Evolutionary conservation across 371 early-diverging fungal species (phyloP).

Genomic region (Umbelopsis sp.): DNA sequence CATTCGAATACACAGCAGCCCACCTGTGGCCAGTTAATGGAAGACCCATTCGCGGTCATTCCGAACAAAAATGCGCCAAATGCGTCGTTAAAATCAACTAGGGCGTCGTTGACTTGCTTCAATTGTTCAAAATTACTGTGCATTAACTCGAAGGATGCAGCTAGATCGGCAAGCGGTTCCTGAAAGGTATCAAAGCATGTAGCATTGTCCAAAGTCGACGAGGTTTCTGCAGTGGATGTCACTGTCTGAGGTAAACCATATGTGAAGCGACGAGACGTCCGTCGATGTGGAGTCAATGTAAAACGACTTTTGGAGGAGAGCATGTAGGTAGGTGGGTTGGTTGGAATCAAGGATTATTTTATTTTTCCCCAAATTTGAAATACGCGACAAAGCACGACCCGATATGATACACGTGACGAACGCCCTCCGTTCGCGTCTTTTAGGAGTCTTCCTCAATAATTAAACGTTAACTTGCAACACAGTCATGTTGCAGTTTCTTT

Average conservation of each 20-base stretch:
- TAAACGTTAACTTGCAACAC: too few relatives aligned
- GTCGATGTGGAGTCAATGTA: neutral
- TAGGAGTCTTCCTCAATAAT: neutral
- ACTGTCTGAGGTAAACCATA: neutral
- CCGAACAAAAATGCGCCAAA: slow-evolving; percentile 43
- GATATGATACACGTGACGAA: neutral
- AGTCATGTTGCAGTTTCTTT: too few relatives aligned
- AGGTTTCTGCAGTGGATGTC: neutral
- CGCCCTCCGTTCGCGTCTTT: neutral
- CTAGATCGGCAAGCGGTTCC: slow-evolving; percentile 23
- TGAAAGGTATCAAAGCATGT: slow-evolving; percentile 26
- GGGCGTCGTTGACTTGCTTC: slow-evolving; percentile 27
- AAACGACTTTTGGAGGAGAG: neutral
- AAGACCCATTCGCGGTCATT: slow-evolving; percentile 31
- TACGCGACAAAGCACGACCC: neutral
- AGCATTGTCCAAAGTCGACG: slow-evolving; percentile 13
- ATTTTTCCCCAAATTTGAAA: slow-evolving; percentile 12
- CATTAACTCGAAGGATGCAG: slow-evolving; percentile 23
- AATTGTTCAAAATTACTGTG: slow-evolving; percentile 27
- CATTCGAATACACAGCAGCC: neutral
- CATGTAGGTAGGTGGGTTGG: neutral
- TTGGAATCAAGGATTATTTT: slow-evolving; percentile 26
- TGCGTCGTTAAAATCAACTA: slow-evolving; percentile 36
- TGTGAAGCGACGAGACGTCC: slow-evolving; percentile 7
- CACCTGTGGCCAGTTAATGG: slow-evolving; percentile 33